Percentiles rank a stretch among this genome's conserved stretches.
phyloP scores from a whole-genome alignment of 768 basidiomycete genomes.

The Paxillus ammoniavirescens region DNA sequence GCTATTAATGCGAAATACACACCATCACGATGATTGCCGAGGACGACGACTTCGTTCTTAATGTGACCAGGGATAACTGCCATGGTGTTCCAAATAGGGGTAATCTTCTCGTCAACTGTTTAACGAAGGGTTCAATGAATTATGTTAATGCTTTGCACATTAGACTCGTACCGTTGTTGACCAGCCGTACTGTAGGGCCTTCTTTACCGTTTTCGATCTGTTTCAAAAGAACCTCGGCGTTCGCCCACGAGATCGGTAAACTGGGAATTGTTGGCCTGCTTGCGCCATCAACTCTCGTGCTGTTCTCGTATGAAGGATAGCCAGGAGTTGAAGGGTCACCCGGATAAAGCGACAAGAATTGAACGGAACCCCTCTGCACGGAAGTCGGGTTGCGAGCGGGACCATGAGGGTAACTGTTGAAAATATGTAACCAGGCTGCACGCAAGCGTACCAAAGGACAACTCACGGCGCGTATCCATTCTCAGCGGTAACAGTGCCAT shows the following conservation, averaged over 20 bases:
- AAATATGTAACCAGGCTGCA: neutral
- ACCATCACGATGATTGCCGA: slow-evolving; percentile 78
- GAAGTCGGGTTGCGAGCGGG: slow-evolving; percentile 62
- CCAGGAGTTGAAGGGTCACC: slow-evolving; percentile 49
- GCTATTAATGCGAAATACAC: slow-evolving; percentile 14
- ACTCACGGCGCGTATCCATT: slow-evolving; percentile 54
- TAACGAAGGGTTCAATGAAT: neutral
- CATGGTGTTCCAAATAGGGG: slow-evolving; percentile 71
- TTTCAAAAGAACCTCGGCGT: slow-evolving; percentile 55
- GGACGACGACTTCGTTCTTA: slow-evolving; percentile 61
- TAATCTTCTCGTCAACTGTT: slow-evolving; percentile 51
- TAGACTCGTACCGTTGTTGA: slow-evolving; percentile 50
- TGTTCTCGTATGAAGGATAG: slow-evolving; percentile 64
- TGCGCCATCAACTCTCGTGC: slow-evolving; percentile 47
- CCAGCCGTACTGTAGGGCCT: slow-evolving; percentile 48
- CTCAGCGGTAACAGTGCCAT: slow-evolving; percentile 56
- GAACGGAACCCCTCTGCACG: slow-evolving; percentile 67
- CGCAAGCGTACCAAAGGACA: neutral
- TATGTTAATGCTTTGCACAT: neutral
- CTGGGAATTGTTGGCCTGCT: slow-evolving; percentile 58
- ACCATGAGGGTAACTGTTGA: slow-evolving; percentile 56
- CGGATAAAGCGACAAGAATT: slow-evolving; percentile 58
- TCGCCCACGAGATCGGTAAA: slow-evolving; percentile 65
- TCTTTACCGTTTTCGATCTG: slow-evolving; percentile 44
- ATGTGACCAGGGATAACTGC: slow-evolving; percentile 63